Conservation (phyloP, 148 eudicot genomes). For the Amaranthus cruentus region DNA sequence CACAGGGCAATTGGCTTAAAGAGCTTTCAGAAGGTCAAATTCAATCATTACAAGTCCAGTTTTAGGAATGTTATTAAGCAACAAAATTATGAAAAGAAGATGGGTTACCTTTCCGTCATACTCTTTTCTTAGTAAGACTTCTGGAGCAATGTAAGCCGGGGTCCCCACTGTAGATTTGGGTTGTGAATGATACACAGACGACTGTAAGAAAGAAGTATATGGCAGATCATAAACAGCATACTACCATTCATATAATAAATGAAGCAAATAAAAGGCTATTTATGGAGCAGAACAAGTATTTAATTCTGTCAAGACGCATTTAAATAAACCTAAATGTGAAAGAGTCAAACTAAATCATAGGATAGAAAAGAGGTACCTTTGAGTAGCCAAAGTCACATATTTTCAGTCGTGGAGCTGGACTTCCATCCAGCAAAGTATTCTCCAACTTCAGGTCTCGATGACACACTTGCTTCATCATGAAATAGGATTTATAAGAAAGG, state of each 20-base stretch:
- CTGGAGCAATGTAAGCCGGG: conserved; percentile 96
- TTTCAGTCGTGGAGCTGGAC: conserved; percentile 47
- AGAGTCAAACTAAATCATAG: not conserved
- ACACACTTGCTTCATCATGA: conserved; percentile 43
- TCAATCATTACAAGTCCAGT: not conserved
- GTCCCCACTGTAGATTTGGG: conserved; percentile 96
- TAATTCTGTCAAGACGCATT: not conserved
- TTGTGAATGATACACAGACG: conserved; percentile 88
- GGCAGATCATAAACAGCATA: not conserved
- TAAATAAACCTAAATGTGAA: not conserved
- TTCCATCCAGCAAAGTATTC: conserved; percentile 47
- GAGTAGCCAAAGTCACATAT: conserved; percentile 55
- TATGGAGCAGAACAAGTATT: not conserved
- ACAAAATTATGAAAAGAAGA: conserved; percentile 4
- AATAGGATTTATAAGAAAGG: not conserved
- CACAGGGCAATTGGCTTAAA: not conserved
- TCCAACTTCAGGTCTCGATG: conserved; percentile 50
- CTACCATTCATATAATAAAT: not conserved
- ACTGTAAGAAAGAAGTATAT: conserved; percentile 38
- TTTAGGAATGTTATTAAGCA: not conserved
- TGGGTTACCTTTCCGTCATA: conserved; percentile 84
- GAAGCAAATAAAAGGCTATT: not conserved
- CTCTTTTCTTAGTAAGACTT: conserved; percentile 77
- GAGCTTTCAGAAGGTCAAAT: not conserved
- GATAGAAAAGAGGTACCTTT: conserved; percentile 22